These are phyloP conservation scores for Dujonia santamariae DNA, from an alignment of 1,139 yeast species.

Conservation along the genomic window DNA sequence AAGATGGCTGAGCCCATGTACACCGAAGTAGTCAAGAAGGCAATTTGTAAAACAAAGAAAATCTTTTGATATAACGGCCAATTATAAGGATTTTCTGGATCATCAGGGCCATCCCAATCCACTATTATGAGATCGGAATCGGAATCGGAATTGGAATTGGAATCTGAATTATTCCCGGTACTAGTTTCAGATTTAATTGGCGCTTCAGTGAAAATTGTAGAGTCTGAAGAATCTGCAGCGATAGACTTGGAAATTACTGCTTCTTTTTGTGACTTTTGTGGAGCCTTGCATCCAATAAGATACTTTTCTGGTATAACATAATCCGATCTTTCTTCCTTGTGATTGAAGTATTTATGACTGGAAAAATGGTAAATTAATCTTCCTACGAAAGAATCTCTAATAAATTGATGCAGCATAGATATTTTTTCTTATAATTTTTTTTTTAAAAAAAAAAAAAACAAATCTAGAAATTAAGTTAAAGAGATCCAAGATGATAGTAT, in stretches of 20 bases:
- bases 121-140: slow-evolving; percentile 15
- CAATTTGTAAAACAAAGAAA: slow-evolving; percentile 36
- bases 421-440: no score
- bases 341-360: slow-evolving; percentile 23
- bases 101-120: slow-evolving; percentile 48
- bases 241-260: not conserved
- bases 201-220: not conserved
- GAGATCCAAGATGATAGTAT: no score
- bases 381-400: slow-evolving; percentile 35
- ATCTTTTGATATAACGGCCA: slow-evolving; percentile 45
- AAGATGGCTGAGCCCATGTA: slow-evolving; percentile 63
- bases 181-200: no score
- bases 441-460: no score
- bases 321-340: slow-evolving; percentile 30
- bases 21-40: slow-evolving; percentile 48
- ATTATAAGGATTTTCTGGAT: slow-evolving; percentile 57
- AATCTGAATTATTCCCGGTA: not conserved
- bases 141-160: not conserved
- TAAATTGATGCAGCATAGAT: slow-evolving; percentile 16
- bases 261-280: slow-evolving; percentile 2
- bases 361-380: slow-evolving; percentile 31
- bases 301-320: slow-evolving; percentile 35
- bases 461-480: no score
- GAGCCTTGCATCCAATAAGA: slow-evolving; percentile 9
- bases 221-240: not conserved